Conservation (phyloP, 441 rosid genomes). For the Erodium trifolium region DNA sequence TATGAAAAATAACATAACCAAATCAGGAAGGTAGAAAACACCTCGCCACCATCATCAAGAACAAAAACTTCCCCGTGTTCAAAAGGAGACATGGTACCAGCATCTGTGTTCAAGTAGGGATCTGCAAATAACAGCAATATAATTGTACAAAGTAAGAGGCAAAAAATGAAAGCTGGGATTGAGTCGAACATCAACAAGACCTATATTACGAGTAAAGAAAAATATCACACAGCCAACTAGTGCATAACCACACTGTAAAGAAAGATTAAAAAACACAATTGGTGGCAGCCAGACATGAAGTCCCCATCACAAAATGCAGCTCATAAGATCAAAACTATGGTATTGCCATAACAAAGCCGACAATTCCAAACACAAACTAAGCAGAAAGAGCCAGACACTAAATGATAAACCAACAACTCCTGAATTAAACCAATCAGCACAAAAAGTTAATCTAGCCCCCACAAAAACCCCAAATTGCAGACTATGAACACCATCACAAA, state of each 20-base stretch:
- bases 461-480: neutral
- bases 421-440: neutral
- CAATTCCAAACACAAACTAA: neutral
- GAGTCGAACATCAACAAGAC: neutral
- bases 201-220: neutral
- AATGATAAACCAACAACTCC: neutral
- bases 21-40: conserved; percentile 13
- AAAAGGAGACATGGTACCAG: conserved; percentile 80
- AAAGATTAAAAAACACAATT: neutral
- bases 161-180: neutral
- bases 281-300: too few species aligned
- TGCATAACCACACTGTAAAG: neutral
- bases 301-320: too few species aligned
- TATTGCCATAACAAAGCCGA: neutral
- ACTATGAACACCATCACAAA: too few species aligned
- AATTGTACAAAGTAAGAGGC: neutral
- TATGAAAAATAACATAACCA: neutral
- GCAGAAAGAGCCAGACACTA: neutral
- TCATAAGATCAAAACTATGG: neutral
- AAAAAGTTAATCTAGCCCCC: neutral
- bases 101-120: conserved; percentile 66
- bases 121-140: conserved; percentile 30
- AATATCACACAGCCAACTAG: neutral
- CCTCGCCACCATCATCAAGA: conserved; percentile 80
- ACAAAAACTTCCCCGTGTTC: conserved; percentile 79